Conservation (phyloP, 345 rosid genomes). For the Rhizophora apiculata region DNA sequence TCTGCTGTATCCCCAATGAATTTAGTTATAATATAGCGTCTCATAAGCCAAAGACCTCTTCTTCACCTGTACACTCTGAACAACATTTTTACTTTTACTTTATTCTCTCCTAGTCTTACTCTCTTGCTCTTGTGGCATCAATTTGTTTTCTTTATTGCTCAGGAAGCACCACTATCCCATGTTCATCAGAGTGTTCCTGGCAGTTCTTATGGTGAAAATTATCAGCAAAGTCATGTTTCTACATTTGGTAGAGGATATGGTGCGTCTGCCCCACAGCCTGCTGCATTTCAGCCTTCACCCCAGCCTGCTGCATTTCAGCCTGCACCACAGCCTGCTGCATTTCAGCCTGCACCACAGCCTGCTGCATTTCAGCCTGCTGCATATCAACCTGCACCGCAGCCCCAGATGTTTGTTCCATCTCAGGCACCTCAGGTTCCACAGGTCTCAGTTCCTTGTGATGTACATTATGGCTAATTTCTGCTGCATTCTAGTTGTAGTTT, state of each 20-base stretch:
- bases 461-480: background rate
- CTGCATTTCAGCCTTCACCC: background rate
- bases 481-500: background rate
- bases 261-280: constrained; percentile 42
- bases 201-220: constrained; percentile 56
- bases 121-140: constrained; percentile 3
- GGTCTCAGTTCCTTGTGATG: constrained; percentile 35
- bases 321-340: constrained; percentile 3
- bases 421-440: constrained; percentile 35
- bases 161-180: constrained; percentile 39
- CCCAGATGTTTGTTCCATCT: constrained; percentile 11
- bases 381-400: constrained; percentile 16
- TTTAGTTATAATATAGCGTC: too few species aligned
- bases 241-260: constrained; percentile 48
- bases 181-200: constrained; percentile 46
- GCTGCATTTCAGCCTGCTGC: constrained; percentile 11
- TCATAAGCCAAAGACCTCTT: too few species aligned
- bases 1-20: background rate
- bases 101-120: constrained; percentile 9
- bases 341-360: background rate
- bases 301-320: constrained; percentile 9
- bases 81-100: constrained; percentile 1
- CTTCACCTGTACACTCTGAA: background rate
- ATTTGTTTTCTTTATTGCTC: constrained; percentile 14
- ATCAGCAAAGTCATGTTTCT: constrained; percentile 48